These are phyloP conservation scores for Nannochloropsis oceanica DNA, from an alignment of 108 stramenopile genomes.

Conservation along the genomic window DNA sequence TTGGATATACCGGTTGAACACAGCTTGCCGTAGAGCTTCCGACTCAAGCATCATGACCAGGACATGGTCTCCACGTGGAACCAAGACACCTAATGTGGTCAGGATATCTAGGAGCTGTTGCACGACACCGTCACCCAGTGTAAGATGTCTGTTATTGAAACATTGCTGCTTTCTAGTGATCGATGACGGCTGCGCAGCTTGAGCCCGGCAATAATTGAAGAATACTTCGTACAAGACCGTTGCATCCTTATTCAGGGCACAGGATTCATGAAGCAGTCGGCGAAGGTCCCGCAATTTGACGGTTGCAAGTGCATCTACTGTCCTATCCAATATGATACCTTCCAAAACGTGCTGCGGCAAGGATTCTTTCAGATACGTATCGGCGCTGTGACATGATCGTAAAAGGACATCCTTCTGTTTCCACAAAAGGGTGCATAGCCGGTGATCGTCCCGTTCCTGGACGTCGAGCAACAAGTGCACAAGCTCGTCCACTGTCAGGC, in stretches of 20 bases:
- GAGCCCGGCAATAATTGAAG: not conserved
- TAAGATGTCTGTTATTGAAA: not conserved
- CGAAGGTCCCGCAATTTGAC: not conserved
- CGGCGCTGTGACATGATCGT: not conserved
- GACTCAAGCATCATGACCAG: conserved; percentile 41
- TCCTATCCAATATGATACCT: not conserved
- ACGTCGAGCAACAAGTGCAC: conserved; percentile 26
- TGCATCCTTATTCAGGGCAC: not conserved
- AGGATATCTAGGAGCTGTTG: not conserved
- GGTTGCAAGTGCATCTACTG: no score
- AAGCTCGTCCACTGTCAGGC: conserved; percentile 44
- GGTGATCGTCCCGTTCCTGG: not conserved
- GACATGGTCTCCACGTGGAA: not conserved
- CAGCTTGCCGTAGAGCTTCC: conserved; percentile 29
- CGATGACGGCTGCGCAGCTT: not conserved
- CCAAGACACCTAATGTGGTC: conserved; percentile 15
- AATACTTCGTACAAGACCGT: not conserved
- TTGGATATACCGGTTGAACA: conserved; percentile 35
- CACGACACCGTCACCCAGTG: not conserved
- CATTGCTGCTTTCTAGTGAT: not conserved
- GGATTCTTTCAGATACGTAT: not conserved
- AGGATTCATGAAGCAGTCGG: not conserved
- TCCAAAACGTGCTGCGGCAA: not conserved
- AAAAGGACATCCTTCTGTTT: not conserved
- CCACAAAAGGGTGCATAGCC: not conserved